Percentiles rank a stretch among this genome's conserved stretches.
These are phyloP conservation scores for Nepenthes mirabilis DNA, from an alignment of 148 eudicot species.

Conservation along the genomic window DNA sequence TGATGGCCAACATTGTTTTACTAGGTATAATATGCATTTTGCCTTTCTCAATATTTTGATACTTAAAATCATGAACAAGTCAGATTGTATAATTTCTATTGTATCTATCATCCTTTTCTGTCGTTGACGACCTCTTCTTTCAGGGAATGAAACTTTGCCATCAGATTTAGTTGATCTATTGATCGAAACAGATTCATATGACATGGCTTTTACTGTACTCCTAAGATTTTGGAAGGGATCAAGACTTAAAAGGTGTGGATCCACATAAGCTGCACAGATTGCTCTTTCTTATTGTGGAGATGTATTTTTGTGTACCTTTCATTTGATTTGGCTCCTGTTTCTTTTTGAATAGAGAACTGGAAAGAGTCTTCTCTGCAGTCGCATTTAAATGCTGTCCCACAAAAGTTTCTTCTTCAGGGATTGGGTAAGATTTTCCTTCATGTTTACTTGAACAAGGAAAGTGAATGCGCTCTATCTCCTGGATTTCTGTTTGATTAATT, in stretches of 20 bases:
- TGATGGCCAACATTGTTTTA: no score
- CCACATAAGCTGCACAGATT: background rate
- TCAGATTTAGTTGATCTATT: constrained; percentile 61
- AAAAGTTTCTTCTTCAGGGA: constrained; percentile 27
- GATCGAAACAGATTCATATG: constrained; percentile 68
- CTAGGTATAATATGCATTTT: no score
- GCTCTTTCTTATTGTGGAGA: background rate
- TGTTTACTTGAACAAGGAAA: background rate
- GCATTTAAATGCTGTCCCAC: constrained; percentile 69
- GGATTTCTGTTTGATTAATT: no score
- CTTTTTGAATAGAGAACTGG: constrained; percentile 49
- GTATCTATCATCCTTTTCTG: background rate
- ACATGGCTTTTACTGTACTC: constrained; percentile 80
- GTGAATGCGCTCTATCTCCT: no score
- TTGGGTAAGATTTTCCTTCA: constrained; percentile 33
- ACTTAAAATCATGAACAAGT: no score
- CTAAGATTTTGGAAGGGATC: constrained; percentile 85
- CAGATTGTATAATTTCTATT: background rate
- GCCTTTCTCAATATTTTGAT: no score
- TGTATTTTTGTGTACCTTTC: background rate
- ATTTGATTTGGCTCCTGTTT: background rate
- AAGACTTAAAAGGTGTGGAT: constrained; percentile 53
- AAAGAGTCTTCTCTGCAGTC: constrained; percentile 66
- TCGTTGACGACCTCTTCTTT: constrained; percentile 6
- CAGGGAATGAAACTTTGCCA: constrained; percentile 49